A percentile compares a stretch with the other conserved stretches of the same genome.
Conservation (phyloP, 345 rosid genomes). For the Corymbia maculata region DNA sequence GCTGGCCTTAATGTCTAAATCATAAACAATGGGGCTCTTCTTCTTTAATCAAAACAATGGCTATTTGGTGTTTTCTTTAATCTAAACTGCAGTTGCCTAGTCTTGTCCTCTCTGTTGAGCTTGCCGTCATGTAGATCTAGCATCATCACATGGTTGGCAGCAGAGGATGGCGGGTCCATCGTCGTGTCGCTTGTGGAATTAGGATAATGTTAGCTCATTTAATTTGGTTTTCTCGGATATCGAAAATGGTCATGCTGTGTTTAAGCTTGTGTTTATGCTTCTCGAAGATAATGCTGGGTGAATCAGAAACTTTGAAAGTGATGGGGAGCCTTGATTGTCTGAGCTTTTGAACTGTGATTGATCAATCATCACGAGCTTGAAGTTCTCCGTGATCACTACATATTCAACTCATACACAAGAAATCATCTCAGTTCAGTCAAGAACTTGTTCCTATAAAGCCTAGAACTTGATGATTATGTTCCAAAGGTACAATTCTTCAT, state of each 20-base stretch:
- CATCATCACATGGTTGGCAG: not conserved
- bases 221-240: not conserved
- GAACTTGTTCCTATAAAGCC: not conserved
- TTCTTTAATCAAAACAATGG: not conserved
- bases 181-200: not conserved
- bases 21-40: not conserved
- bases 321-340: not conserved
- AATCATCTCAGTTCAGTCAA: not conserved
- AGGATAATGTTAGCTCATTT: not conserved
- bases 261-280: not conserved
- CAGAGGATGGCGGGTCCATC: not conserved
- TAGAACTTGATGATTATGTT: not conserved
- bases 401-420: not conserved
- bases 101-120: not conserved
- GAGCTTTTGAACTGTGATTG: not conserved
- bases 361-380: not conserved
- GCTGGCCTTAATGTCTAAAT: not conserved
- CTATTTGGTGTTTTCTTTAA: not conserved
- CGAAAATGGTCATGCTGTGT: not conserved
- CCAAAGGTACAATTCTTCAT: conserved; percentile 1
- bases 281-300: not conserved
- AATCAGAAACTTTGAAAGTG: not conserved
- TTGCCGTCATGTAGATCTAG: not conserved
- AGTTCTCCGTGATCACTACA: not conserved
- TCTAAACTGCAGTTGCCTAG: not conserved